Evolutionary conservation across 768 basidiomycete genomes (phyloP).

Genomic region (Auricularia sp.): DNA sequence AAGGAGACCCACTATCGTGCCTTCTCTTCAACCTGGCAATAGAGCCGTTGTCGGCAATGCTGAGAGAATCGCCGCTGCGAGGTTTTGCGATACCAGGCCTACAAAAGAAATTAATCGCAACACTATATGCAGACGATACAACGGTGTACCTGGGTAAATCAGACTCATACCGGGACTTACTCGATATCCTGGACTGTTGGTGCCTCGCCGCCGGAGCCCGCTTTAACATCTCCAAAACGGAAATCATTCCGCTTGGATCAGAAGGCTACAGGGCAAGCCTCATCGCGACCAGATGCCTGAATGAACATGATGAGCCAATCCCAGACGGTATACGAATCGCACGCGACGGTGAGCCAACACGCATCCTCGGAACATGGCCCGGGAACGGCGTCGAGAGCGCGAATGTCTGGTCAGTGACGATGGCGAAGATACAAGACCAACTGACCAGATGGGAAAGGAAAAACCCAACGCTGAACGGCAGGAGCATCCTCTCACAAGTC

Average conservation of each 20-base stretch:
- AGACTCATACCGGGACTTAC: constrained; percentile 20
- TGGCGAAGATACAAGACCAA: constrained; percentile 19
- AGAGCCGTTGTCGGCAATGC: constrained; percentile 11
- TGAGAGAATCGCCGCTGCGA: constrained; percentile 15
- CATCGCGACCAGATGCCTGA: not conserved
- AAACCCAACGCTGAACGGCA: constrained; percentile 23
- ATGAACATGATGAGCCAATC: constrained; percentile 4
- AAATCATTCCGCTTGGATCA: constrained; percentile 26
- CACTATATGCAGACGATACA: constrained; percentile 33
- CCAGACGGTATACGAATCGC: constrained; percentile 19
- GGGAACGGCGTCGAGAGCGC: constrained; percentile 20
- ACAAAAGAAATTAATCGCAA: constrained; percentile 5
- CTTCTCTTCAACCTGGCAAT: constrained; percentile 16
- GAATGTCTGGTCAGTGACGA: constrained; percentile 17
- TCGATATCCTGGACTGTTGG: constrained; percentile 27
- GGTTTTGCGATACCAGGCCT: constrained; percentile 14
- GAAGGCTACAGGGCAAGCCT: constrained; percentile 12
- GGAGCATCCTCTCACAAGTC: constrained; percentile 18
- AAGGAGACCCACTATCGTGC: constrained; percentile 18
- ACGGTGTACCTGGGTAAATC: constrained; percentile 23
- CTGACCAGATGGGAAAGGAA: constrained; percentile 19
- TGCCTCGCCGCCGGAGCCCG: constrained; percentile 30
- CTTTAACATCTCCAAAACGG: constrained; percentile 34
- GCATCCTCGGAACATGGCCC: constrained; percentile 25
- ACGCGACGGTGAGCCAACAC: constrained; percentile 18